phyloP scores from a whole-genome alignment of 148 eudicot genomes.

The Tetragonia tetragonoides region DNA sequence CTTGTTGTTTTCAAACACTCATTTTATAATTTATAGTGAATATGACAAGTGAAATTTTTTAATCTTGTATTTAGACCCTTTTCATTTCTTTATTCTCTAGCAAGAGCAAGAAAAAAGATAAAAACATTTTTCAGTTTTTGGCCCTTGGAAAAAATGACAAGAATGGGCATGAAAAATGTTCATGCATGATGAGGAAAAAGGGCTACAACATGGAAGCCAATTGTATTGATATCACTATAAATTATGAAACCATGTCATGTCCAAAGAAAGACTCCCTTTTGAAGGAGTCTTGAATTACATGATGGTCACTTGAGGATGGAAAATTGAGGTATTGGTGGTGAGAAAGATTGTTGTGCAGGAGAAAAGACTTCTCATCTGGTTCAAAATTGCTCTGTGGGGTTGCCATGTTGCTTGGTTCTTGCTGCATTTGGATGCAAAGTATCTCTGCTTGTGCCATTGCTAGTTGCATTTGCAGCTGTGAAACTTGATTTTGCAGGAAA shows the following conservation, averaged over 20 bases:
- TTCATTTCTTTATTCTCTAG: conserved; percentile 1
- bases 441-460: conserved; percentile 91
- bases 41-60: neutral
- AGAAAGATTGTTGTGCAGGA: conserved; percentile 33
- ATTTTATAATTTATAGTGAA: neutral
- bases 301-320: conserved; percentile 38
- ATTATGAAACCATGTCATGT: conserved; percentile 55
- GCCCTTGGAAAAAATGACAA: neutral
- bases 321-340: conserved; percentile 44
- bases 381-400: conserved; percentile 29
- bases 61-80: conserved; percentile 7
- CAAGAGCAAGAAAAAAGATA: neutral
- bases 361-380: conserved; percentile 32
- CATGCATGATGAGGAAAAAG: neutral
- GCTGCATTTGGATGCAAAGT: conserved; percentile 86
- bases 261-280: conserved; percentile 65
- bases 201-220: conserved; percentile 14
- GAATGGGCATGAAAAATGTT: neutral
- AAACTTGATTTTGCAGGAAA: conserved; percentile 72
- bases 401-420: conserved; percentile 36
- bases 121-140: neutral
- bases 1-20: conserved; percentile 38
- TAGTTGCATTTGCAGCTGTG: conserved; percentile 90
- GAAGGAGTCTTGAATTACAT: conserved; percentile 58
- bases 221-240: neutral